Evolutionary conservation across 768 basidiomycete species (phyloP), one percentile per base, ranked within the genome.

Genomic region (Rubroboletus satanas): DNA sequence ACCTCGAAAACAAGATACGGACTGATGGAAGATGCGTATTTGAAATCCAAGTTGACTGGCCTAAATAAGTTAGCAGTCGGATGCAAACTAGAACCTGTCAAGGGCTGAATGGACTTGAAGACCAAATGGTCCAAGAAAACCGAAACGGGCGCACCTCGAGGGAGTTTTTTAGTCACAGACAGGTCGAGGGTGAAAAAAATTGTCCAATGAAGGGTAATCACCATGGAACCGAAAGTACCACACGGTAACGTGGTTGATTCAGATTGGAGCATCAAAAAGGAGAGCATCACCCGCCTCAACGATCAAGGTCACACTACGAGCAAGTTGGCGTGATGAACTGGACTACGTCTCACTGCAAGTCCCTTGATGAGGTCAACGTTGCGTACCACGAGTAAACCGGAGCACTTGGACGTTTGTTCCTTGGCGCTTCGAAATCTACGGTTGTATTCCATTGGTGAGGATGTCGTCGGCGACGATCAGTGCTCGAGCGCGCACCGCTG

Each of bases 21-120:
- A 32, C 33, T 36, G 50, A 37, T 47, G 31, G 38, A 36, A 52
- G 21, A 29, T 10, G 23, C 29, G 1, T 28, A 62, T 65, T 63
- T 60, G 53, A 61, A 65, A 63, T 66, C 45, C 41, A 17, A 29
- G 26, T 26, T 26, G 26, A 26, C 26, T 26, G 3, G 26, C 26
- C 26, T 26, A 26, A 26, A 26, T 26, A 26, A 26, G 26, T 26
- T 26, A 3, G 3, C 26, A 26, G 26, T 26, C 26, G 26, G 26
- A 26, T 26, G 26, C 26, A 26, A 26, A 26, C 26, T 5, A 26
- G 26, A 5, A 26, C 26, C 5, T 26, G 26, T 26, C 26, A 26
- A 50, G 39, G 31, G 33, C 33, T 17, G 12, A 17, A 53, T 42
- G 51, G 35, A 21, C 33, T 51, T 52, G 9, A 36, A 31, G 48